Evolutionary conservation across 352 stramenopile species (phyloP).

Genomic region (Elongisporangium anandrum): DNA sequence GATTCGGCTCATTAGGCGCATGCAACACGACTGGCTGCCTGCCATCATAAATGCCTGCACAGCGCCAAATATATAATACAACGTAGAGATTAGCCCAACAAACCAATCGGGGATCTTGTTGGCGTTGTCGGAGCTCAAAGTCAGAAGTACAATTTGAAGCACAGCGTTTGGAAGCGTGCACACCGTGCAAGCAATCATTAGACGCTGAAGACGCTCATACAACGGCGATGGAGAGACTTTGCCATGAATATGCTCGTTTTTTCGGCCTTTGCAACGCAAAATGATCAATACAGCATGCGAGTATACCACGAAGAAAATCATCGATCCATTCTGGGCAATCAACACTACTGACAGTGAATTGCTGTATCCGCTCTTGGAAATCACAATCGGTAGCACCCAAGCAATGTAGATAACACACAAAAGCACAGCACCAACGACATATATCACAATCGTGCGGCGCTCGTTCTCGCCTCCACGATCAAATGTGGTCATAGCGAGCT

Average conservation of each 20-base stretch:
- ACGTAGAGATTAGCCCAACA: slow-evolving; percentile 43
- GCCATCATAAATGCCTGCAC: slow-evolving; percentile 62
- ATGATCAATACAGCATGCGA: slow-evolving; percentile 30
- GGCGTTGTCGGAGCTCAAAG: slow-evolving; percentile 28
- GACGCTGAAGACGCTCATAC: slow-evolving; percentile 61
- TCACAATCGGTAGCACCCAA: slow-evolving; percentile 28
- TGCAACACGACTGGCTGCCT: slow-evolving; percentile 52
- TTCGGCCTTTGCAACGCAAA: slow-evolving; percentile 39
- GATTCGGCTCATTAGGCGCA: slow-evolving; percentile 38
- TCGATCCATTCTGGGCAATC: slow-evolving; percentile 42
- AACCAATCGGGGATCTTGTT: slow-evolving; percentile 50
- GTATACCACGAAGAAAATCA: slow-evolving; percentile 51
- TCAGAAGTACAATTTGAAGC: slow-evolving; percentile 43
- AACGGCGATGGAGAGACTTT: slow-evolving; percentile 61
- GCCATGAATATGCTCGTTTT: slow-evolving; percentile 69
- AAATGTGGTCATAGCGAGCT: slow-evolving; percentile 50
- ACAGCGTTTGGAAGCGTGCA: slow-evolving; percentile 63
- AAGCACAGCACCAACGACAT: slow-evolving; percentile 26
- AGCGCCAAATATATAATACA: slow-evolving; percentile 61
- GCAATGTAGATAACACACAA: slow-evolving; percentile 30
- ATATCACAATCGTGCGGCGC: slow-evolving; percentile 44
- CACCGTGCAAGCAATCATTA: slow-evolving; percentile 47
- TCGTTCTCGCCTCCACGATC: slow-evolving; percentile 46
- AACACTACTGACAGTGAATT: slow-evolving; percentile 43
- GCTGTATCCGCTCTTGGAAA: slow-evolving; percentile 45